A percentile compares a stretch with the other conserved stretches of the same genome.
phyloP scores from a whole-genome alignment of 345 rosid genomes.

The Populus pruinosa region DNA sequence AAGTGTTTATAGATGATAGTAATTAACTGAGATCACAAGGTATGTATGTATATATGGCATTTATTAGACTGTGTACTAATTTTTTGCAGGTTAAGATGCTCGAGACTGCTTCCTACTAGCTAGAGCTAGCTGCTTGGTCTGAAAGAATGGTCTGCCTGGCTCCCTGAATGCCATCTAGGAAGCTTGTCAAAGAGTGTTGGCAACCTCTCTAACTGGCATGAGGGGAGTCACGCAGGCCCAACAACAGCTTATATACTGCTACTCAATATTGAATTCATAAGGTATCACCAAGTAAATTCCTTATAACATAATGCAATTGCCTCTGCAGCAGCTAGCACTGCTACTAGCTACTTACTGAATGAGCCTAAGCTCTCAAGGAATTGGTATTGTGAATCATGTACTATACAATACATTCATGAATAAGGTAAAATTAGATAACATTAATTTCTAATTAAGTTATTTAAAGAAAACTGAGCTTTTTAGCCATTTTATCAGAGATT shows the following conservation, averaged over 20 bases:
- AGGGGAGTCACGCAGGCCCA: slow-evolving; percentile 55
- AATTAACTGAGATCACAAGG: background rate
- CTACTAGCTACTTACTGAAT: background rate
- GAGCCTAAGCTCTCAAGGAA: background rate
- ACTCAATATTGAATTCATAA: background rate
- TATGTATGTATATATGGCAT: background rate
- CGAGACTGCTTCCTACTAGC: background rate
- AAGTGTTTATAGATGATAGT: background rate
- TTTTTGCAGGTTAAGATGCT: background rate
- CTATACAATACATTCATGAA: background rate
- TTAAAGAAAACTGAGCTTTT: background rate
- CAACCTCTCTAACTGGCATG: slow-evolving; percentile 46
- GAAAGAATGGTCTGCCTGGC: slow-evolving; percentile 50
- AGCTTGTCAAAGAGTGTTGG: slow-evolving; percentile 37
- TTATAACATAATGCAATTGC: background rate
- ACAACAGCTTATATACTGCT: background rate
- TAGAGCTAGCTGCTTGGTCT: background rate
- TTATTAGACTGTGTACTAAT: background rate
- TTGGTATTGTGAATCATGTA: background rate
- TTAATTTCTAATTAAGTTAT: background rate
- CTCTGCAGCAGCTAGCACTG: background rate
- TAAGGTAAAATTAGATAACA: background rate
- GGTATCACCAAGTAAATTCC: background rate
- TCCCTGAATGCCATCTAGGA: slow-evolving; percentile 65
- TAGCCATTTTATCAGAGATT: background rate